Evolutionary conservation across 2,329 filamentous ascomycete genomes (phyloP).

Genomic region (Penicillium sumatraense): DNA sequence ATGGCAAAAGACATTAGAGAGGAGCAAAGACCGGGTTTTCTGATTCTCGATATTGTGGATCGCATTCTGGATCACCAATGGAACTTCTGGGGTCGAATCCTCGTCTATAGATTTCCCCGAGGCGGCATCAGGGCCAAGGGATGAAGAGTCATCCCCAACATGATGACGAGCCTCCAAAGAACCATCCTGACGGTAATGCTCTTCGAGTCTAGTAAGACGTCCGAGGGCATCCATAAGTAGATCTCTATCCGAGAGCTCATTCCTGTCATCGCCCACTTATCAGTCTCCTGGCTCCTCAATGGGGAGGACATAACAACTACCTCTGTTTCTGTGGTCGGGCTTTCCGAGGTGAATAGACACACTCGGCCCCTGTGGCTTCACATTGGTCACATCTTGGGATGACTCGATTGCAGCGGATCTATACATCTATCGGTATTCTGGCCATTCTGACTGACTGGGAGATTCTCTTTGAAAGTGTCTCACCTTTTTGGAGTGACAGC

Average conservation of each 20-base stretch:
- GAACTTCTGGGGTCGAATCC: neutral
- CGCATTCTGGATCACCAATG: conserved; percentile 3
- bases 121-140: no score
- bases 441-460: neutral
- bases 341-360: conserved; percentile 20
- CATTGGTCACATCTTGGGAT: conserved; percentile 25
- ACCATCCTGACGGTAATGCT: conserved; percentile 10
- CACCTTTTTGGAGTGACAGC: conserved; percentile 21
- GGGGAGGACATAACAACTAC: neutral
- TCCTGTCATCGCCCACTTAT: neutral
- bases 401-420: conserved; percentile 26
- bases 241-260: conserved; percentile 3
- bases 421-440: neutral
- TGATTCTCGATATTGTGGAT: neutral
- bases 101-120: neutral
- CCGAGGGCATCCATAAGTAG: conserved; percentile 11
- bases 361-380: conserved; percentile 11
- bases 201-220: conserved; percentile 19
- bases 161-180: no score
- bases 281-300: neutral
- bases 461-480: neutral
- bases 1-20: conserved; percentile 15
- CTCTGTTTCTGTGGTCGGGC: conserved; percentile 9
- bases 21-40: neutral
- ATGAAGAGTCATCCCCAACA: no score